Percentiles rank a stretch among this genome's conserved stretches.
phyloP scores from a whole-genome alignment of 176 grass and related monocot genomes.

The Phyllostachys edulis region DNA sequence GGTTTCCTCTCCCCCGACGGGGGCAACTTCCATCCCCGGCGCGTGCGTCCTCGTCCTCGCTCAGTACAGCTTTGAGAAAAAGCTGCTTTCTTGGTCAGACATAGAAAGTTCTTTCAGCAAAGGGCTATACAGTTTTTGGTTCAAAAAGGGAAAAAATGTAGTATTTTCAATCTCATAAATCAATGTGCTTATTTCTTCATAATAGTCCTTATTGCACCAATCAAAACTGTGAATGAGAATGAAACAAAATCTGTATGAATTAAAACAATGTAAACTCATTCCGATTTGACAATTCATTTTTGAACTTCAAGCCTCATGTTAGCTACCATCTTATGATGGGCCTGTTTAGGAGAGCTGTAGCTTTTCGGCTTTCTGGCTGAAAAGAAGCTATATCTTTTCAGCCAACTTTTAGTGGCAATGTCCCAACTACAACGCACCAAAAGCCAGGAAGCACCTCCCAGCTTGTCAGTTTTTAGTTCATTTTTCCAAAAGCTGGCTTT shows the following conservation, averaged over 20 bases:
- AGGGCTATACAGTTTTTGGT: not conserved
- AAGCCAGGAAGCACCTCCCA: too few species aligned
- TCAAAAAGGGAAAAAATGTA: not conserved
- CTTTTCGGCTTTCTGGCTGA: too few species aligned
- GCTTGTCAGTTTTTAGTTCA: too few species aligned
- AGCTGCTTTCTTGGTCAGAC: conserved; percentile 33
- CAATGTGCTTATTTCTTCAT: not conserved
- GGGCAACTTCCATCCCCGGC: too few species aligned
- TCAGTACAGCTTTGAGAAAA: conserved; percentile 23
- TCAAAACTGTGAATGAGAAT: not conserved
- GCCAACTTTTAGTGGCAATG: too few species aligned
- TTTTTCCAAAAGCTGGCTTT: too few species aligned
- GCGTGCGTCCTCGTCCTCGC: too few species aligned
- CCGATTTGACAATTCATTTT: not conserved
- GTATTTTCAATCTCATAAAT: not conserved
- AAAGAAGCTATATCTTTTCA: too few species aligned
- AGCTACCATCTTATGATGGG: not conserved
- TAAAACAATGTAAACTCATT: not conserved
- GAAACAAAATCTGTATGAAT: conserved; percentile 16
- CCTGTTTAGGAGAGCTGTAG: too few species aligned
- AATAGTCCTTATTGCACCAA: conserved; percentile 13
- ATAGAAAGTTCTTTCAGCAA: not conserved
- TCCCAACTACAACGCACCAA: too few species aligned
- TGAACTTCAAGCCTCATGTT: not conserved
- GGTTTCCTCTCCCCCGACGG: too few species aligned